These are phyloP conservation scores for Xerophyta viscosa DNA, from an alignment of 106 monocot species.

Conservation along the genomic window DNA sequence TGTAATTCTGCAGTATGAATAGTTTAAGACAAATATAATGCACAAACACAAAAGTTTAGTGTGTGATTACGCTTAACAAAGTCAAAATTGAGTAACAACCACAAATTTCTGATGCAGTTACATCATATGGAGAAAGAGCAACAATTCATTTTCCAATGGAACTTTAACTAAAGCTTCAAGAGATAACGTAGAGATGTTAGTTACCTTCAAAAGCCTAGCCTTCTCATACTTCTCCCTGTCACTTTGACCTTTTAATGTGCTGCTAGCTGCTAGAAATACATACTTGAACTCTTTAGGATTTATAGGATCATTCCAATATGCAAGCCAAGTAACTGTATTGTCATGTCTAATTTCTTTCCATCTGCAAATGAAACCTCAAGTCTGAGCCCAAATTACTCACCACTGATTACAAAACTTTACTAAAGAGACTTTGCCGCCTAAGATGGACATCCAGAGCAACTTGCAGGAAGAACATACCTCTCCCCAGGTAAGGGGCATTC, in stretches of 20 bases:
- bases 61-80: no score
- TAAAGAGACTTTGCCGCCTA: no score
- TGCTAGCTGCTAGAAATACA: slow-evolving; percentile 95
- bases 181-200: background rate
- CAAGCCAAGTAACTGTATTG: slow-evolving; percentile 95
- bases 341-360: slow-evolving; percentile 95
- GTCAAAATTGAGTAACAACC: no score
- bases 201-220: slow-evolving; percentile 83
- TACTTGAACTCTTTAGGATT: slow-evolving; percentile 89
- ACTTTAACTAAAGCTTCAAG: background rate
- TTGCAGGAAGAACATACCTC: slow-evolving; percentile 31
- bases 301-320: slow-evolving; percentile 96
- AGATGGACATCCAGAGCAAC: background rate
- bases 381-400: background rate
- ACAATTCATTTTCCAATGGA: background rate
- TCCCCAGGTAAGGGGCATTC: slow-evolving; percentile 90
- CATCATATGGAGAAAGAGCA: background rate
- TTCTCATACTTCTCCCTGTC: slow-evolving; percentile 98
- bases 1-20: slow-evolving; percentile 54
- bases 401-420: no score
- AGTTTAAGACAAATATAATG: background rate
- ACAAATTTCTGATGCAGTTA: no score
- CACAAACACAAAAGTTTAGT: no score
- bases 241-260: slow-evolving; percentile 89
- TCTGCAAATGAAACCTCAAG: slow-evolving; percentile 29